phyloP scores from a whole-genome alignment of 371 early-diverging fungal genomes.

The Thermomucor indicae-seudaticae region DNA sequence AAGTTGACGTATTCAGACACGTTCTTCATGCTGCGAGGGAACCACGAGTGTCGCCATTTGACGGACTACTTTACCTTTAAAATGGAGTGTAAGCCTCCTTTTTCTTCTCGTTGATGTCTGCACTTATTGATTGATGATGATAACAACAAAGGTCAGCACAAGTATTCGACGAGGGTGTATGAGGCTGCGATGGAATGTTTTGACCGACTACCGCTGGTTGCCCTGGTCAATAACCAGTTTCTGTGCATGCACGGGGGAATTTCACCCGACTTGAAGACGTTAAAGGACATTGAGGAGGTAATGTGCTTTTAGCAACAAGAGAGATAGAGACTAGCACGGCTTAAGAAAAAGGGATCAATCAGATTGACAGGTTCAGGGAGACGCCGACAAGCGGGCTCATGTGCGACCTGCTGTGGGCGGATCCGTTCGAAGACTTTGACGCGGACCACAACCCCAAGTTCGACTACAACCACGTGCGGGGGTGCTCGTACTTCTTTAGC shows the following conservation, averaged over 20 bases:
- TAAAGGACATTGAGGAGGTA: constrained; percentile 79
- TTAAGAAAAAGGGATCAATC: too few species aligned
- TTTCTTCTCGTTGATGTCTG: background rate
- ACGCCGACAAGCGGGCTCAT: constrained; percentile 93
- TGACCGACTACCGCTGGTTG: constrained; percentile 92
- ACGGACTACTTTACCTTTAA: constrained; percentile 98
- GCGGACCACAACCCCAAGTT: constrained; percentile 80
- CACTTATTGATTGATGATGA: background rate
- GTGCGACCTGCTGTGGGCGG: constrained; percentile 98
- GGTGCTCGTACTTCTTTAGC: constrained; percentile 92
- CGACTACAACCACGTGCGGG: constrained; percentile 88
- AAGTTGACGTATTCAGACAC: constrained; percentile 94
- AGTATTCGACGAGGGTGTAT: constrained; percentile 93
- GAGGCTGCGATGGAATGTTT: constrained; percentile 92
- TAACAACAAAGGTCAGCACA: constrained; percentile 69
- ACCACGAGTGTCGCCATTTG: constrained; percentile 97
- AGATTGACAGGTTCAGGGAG: constrained; percentile 94
- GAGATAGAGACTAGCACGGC: too few species aligned
- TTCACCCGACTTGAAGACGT: constrained; percentile 88
- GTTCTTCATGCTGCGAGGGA: constrained; percentile 93
- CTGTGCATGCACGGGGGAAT: constrained; percentile 99
- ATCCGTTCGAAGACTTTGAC: constrained; percentile 95
- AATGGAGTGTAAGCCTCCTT: constrained; percentile 77
- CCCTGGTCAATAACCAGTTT: constrained; percentile 96
- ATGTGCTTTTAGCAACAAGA: too few species aligned